phyloP scores from a whole-genome alignment of 1,284 basidiomycete species.

The Fomitopsis palustris region DNA sequence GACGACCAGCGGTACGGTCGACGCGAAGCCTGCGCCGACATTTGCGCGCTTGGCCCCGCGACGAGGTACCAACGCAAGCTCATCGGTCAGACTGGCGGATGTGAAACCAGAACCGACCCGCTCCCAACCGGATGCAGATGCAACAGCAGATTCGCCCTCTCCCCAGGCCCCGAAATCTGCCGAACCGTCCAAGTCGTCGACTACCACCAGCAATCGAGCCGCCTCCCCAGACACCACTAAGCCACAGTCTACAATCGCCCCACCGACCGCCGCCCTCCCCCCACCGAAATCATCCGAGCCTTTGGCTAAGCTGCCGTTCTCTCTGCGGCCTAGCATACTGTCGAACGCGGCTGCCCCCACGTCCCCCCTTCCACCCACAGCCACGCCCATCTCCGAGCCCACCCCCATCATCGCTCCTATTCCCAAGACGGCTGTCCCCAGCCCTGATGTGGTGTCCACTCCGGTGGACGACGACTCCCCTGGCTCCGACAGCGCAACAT shows the following conservation, averaged over 20 bases:
- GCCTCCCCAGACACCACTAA: too few relatives aligned
- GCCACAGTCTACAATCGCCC: too few relatives aligned
- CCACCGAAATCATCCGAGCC: too few relatives aligned
- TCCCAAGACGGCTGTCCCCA: not conserved
- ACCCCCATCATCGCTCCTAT: too few relatives aligned
- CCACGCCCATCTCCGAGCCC: not conserved
- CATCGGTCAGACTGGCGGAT: not conserved
- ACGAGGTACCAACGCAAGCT: not conserved
- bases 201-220: too few relatives aligned
- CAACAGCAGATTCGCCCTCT: too few relatives aligned
- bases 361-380: not conserved
- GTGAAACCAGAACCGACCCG: not conserved
- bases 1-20: not conserved
- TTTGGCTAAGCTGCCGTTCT: not conserved
- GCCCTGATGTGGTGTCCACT: too few relatives aligned
- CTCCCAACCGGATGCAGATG: too few relatives aligned
- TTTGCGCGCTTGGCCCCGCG: not conserved
- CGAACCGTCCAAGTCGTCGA: too few relatives aligned
- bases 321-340: not conserved
- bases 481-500: not conserved
- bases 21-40: not conserved
- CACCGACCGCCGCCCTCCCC: too few relatives aligned
- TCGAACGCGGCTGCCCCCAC: not conserved
- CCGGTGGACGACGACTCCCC: not conserved
- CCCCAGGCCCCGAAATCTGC: too few relatives aligned